Conservation (phyloP, 805 yeast species). For the Candida vartiovaarae region DNA sequence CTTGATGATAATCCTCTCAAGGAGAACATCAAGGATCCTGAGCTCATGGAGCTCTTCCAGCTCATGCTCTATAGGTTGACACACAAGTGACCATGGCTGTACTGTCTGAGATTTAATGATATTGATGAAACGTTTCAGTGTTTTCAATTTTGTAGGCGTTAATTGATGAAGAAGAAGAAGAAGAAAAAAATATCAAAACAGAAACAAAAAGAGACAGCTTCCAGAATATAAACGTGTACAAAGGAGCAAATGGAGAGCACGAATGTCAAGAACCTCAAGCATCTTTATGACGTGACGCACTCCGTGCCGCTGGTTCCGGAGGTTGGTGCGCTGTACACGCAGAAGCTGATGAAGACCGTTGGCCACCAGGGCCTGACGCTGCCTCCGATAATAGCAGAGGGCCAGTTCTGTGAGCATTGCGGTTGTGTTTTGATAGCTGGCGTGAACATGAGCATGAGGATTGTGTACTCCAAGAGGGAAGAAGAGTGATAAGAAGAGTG, state of each 20-base stretch:
- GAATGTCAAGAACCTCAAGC: conserved; percentile 4
- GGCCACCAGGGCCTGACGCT: conserved; percentile 21
- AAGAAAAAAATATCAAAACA: no score
- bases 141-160: no score
- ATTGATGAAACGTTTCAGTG: no score
- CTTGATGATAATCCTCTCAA: conserved; percentile 12
- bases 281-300: conserved; percentile 15
- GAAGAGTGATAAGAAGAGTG: conserved; percentile 5
- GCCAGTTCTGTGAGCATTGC: conserved; percentile 13
- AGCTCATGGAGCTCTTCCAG: conserved; percentile 5
- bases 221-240: no score
- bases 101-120: no score
- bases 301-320: conserved; percentile 7
- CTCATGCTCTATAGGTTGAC: conserved; percentile 12
- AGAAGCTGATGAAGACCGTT: conserved; percentile 24
- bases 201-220: no score
- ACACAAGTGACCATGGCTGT: background rate
- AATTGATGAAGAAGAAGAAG: no score
- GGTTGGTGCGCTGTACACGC: conserved; percentile 19
- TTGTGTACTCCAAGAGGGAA: conserved; percentile 7
- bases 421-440: conserved; percentile 24
- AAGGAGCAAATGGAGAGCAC: conserved; percentile 16
- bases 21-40: conserved; percentile 3
- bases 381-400: conserved; percentile 4
- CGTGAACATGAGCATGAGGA: conserved; percentile 21